Evolutionary conservation across 768 basidiomycete genomes (phyloP).

Genomic region (Boletellus ananiceps): DNA sequence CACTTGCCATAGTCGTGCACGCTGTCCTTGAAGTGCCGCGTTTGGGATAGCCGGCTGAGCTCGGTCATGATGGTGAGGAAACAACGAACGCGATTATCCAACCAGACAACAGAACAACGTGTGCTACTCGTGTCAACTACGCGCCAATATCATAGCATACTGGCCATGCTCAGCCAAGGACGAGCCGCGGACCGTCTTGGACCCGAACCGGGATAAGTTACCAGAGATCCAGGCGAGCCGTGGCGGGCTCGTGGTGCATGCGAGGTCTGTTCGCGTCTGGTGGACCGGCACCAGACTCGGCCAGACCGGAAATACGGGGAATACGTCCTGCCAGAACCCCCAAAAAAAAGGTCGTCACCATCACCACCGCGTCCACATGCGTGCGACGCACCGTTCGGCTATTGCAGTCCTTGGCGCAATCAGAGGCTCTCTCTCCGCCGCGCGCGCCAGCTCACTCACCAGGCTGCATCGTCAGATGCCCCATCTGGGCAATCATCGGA

Average conservation of each 20-base stretch:
- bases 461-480: conserved; percentile 16
- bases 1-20: conserved; percentile 41
- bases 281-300: conserved; percentile 1
- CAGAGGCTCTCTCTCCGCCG: background rate
- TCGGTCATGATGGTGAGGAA: background rate
- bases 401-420: background rate
- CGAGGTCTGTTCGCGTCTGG: background rate
- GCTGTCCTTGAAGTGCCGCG: conserved; percentile 35
- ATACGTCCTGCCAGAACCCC: conserved; percentile 6
- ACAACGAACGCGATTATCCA: background rate
- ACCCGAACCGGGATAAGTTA: conserved; percentile 11
- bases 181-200: no score
- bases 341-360: no score
- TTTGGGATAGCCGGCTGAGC: conserved; percentile 7
- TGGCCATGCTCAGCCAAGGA: no score
- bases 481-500: conserved; percentile 17
- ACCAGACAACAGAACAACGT: background rate
- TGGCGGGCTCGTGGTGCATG: background rate
- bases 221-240: background rate
- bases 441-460: conserved; percentile 8
- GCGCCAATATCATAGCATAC: no score
- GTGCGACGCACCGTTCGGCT: conserved; percentile 12
- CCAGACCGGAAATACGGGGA: conserved; percentile 1
- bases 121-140: background rate
- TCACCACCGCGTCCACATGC: no score